Evolutionary conservation across 202 grass and related monocot species (phyloP).

Genomic region (Musa balbisiana): DNA sequence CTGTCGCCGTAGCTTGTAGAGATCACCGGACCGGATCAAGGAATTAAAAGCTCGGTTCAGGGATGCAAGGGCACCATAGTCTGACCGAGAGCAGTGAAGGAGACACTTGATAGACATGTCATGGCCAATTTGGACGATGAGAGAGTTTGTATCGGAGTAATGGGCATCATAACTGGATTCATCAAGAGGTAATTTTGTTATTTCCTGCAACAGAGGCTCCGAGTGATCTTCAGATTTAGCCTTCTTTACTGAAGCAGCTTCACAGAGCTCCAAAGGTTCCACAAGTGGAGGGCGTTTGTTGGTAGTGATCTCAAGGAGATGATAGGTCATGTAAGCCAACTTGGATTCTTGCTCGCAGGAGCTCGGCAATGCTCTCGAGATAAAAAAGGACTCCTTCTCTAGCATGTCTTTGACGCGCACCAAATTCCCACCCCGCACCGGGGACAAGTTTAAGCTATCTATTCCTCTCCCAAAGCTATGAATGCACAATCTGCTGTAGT

Average conservation of each 20-base stretch:
- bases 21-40: conserved; percentile 54
- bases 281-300: conserved; percentile 40
- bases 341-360: conserved; percentile 66
- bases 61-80: conserved; percentile 71
- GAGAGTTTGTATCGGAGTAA: conserved; percentile 49
- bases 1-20: conserved; percentile 55
- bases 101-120: conserved; percentile 82
- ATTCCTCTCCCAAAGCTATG: no score
- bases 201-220: conserved; percentile 3
- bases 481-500: no score
- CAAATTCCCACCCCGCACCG: no score
- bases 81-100: conserved; percentile 55
- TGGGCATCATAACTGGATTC: conserved; percentile 13
- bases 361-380: conserved; percentile 52
- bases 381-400: conserved; percentile 70
- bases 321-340: conserved; percentile 77
- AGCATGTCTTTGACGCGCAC: conserved; percentile 39
- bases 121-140: conserved; percentile 66
- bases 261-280: conserved; percentile 10
- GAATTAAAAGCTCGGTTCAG: conserved; percentile 50
- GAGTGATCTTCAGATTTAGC: conserved; percentile 18
- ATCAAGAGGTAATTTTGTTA: conserved; percentile 29
- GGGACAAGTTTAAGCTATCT: no score
- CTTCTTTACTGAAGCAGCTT: conserved; percentile 23
- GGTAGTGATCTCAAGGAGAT: conserved; percentile 64